Conservation (phyloP, 345 rosid species). For the Cardamine chenopodiifolia region DNA sequence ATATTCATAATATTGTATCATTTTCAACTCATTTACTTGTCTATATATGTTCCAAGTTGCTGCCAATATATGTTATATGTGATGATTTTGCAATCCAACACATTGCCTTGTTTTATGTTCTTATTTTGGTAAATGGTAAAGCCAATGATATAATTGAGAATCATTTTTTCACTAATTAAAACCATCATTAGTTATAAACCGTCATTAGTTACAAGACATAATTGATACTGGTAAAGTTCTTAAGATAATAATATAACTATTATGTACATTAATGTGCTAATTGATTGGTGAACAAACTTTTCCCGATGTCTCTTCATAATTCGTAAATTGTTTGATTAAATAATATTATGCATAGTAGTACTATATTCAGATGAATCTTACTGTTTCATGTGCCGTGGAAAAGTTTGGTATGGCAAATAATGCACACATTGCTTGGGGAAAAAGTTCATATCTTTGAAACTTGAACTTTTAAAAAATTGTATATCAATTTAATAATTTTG, state of each 20-base stretch:
- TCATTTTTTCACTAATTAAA: too few species aligned
- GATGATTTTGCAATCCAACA: conserved; percentile 4
- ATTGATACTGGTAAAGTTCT: conserved; percentile 1
- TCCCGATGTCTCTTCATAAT: conserved; percentile 2
- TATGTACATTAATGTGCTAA: neutral
- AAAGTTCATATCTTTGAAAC: conserved; percentile 38
- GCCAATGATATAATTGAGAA: conserved; percentile 6
- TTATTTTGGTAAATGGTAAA: conserved; percentile 24
- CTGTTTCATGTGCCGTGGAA: conserved; percentile 43
- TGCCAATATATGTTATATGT: conserved; percentile 11
- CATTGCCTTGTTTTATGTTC: conserved; percentile 2
- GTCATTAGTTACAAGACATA: conserved; percentile 3
- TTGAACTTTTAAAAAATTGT: neutral
- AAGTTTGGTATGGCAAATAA: conserved; percentile 39
- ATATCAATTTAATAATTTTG: neutral
- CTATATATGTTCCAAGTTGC: conserved; percentile 1
- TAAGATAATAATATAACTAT: neutral
- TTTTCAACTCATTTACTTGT: conserved; percentile 17
- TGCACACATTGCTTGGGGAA: conserved; percentile 41
- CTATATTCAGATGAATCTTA: conserved; percentile 32
- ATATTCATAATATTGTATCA: neutral
- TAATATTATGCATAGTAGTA: conserved; percentile 2
- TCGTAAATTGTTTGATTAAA: conserved; percentile 3
- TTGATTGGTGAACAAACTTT: neutral
- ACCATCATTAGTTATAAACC: neutral